Evolutionary conservation across 2,329 filamentous ascomycete species (phyloP).

Genomic region (Ambrosiella xylebori): DNA sequence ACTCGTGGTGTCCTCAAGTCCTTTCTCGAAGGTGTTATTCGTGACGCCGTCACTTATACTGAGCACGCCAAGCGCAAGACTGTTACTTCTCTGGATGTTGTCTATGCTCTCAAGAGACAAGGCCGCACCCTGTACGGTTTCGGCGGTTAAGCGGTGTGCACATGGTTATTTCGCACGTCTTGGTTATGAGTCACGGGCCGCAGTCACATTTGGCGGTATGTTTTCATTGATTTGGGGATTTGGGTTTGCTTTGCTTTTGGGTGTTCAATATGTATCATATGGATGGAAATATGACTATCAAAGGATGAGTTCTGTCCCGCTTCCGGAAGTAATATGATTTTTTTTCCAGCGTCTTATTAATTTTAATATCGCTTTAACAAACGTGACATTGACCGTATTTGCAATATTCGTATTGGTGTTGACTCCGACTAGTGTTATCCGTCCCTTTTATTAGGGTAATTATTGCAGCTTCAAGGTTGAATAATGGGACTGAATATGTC

Average conservation of each 20-base stretch:
- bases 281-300: conserved; percentile 23
- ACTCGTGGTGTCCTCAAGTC: conserved; percentile 62
- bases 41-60: conserved; percentile 61
- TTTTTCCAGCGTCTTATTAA: conserved; percentile 11
- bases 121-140: conserved; percentile 73
- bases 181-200: conserved; percentile 16
- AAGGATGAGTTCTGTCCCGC: conserved; percentile 14
- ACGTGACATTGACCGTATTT: neutral
- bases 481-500: too few species aligned
- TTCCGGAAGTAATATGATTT: conserved; percentile 12
- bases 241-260: conserved; percentile 25
- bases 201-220: conserved; percentile 9
- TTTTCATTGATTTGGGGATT: conserved; percentile 12
- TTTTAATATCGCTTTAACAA: neutral
- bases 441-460: too few species aligned
- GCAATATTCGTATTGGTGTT: neutral
- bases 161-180: conserved; percentile 12
- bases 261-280: conserved; percentile 26
- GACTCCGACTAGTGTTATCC: neutral
- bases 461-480: too few species aligned
- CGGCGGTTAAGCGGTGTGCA: conserved; percentile 48
- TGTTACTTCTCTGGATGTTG: conserved; percentile 52
- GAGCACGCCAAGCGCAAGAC: conserved; percentile 72
- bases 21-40: conserved; percentile 61
- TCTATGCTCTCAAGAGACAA: conserved; percentile 52